These are phyloP conservation scores for Dalbergia cochinchinensis DNA, from an alignment of 306 rosid species.

Conservation along the genomic window DNA sequence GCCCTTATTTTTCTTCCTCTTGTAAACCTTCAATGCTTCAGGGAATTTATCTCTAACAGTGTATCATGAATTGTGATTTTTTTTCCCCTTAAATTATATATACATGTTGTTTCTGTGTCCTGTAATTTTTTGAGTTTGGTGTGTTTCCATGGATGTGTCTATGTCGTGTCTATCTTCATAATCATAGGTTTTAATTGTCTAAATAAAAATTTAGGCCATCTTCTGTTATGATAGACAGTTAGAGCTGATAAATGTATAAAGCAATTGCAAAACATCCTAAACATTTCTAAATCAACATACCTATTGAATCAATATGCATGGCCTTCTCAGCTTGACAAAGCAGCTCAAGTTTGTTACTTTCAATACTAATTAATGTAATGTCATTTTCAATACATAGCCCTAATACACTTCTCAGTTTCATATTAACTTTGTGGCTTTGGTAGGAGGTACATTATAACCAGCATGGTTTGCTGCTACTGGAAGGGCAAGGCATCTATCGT, in stretches of 20 bases:
- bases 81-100: too few species aligned
- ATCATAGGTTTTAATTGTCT: neutral
- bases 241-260: constrained; percentile 13
- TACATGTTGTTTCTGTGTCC: too few species aligned
- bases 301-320: constrained; percentile 1
- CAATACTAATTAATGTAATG: neutral
- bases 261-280: neutral
- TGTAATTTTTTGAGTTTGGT: too few species aligned
- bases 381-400: neutral
- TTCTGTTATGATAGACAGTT: neutral
- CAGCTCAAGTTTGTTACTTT: neutral
- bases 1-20: too few species aligned
- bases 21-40: too few species aligned
- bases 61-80: too few species aligned
- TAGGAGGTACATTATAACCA: constrained; percentile 98
- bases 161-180: too few species aligned
- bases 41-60: too few species aligned
- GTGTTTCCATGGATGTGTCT: too few species aligned
- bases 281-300: neutral
- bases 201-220: constrained; percentile 25
- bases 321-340: constrained; percentile 1
- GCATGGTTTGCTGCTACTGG: constrained; percentile 91
- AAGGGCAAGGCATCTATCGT: constrained; percentile 95
- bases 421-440: constrained; percentile 40
- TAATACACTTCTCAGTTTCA: constrained; percentile 1